Evolutionary conservation across 2,329 filamentous ascomycete genomes (phyloP).

Genomic region (Tolypocladium tundrense): DNA sequence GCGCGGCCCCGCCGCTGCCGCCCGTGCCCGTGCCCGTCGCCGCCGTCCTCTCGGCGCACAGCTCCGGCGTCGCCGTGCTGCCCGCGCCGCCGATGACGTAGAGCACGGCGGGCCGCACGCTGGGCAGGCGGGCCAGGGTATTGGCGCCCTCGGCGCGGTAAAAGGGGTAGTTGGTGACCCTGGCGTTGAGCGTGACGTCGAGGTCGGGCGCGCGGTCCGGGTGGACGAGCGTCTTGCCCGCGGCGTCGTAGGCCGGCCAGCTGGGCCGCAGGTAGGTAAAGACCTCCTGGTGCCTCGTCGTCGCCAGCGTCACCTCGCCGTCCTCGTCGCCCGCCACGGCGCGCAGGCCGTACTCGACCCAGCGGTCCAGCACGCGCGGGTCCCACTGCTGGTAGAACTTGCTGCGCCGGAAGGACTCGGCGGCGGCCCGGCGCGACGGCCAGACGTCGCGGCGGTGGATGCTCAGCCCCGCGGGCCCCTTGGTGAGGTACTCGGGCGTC

Average conservation of each 20-base stretch:
- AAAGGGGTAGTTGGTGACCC: conserved; percentile 38
- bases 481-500: conserved; percentile 21
- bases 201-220: conserved; percentile 34
- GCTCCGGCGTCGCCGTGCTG: conserved; percentile 39
- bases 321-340: conserved; percentile 32
- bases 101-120: conserved; percentile 53
- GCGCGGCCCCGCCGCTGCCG: conserved; percentile 54
- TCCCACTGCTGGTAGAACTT: conserved; percentile 78
- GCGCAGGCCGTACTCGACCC: conserved; percentile 61
- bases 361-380: conserved; percentile 56
- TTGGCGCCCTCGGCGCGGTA: conserved; percentile 55
- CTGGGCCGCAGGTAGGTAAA: conserved; percentile 63
- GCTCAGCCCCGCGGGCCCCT: conserved; percentile 47
- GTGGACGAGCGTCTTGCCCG: conserved; percentile 28
- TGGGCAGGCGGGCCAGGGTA: conserved; percentile 46
- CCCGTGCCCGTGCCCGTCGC: conserved; percentile 55
- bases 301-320: conserved; percentile 59
- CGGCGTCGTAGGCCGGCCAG: conserved; percentile 30
- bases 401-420: conserved; percentile 51
- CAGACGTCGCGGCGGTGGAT: conserved; percentile 68
- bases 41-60: conserved; percentile 48
- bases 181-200: conserved; percentile 24
- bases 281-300: conserved; percentile 73
- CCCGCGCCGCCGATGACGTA: conserved; percentile 59
- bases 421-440: conserved; percentile 65